A percentile compares a stretch with the other conserved stretches of the same genome.
Evolutionary conservation across 2,329 filamentous ascomycete species (phyloP).

Genomic region (Didymosphaeria variabile): DNA sequence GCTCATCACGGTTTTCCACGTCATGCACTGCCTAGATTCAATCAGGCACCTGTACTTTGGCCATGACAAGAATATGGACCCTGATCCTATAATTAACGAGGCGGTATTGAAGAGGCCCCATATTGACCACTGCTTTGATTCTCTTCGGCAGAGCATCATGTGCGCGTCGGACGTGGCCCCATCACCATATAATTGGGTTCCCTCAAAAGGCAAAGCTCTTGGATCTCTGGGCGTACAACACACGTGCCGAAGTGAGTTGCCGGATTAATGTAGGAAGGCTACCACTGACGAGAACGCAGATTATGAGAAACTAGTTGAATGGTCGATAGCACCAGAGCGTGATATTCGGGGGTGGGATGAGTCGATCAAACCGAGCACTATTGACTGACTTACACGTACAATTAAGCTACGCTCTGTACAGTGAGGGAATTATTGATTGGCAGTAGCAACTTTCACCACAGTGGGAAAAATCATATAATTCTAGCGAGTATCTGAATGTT

Average conservation of each 20-base stretch:
- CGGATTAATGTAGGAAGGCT: background rate
- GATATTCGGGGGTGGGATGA: background rate
- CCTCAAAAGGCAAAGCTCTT: background rate
- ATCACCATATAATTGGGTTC: background rate
- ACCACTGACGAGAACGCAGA: background rate
- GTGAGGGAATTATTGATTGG: too few species aligned
- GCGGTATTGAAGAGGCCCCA: background rate
- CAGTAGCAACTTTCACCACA: too few species aligned
- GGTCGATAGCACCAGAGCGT: background rate
- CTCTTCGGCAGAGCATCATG: background rate
- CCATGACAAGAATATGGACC: background rate
- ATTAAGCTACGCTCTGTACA: background rate
- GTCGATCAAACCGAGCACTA: background rate
- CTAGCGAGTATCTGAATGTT: too few species aligned
- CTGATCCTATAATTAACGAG: background rate
- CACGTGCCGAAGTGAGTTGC: background rate
- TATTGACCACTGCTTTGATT: conserved; percentile 2
- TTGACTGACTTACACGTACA: background rate
- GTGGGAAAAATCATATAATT: too few species aligned
- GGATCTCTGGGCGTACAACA: background rate
- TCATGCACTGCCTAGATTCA: background rate
- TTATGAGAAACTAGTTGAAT: background rate
- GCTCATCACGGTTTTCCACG: background rate
- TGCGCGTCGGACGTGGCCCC: background rate
- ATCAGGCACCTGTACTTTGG: background rate